These are phyloP conservation scores for Sporobolomyces roseus DNA, from an alignment of 768 basidiomycete genomes.

Conservation along the genomic window DNA sequence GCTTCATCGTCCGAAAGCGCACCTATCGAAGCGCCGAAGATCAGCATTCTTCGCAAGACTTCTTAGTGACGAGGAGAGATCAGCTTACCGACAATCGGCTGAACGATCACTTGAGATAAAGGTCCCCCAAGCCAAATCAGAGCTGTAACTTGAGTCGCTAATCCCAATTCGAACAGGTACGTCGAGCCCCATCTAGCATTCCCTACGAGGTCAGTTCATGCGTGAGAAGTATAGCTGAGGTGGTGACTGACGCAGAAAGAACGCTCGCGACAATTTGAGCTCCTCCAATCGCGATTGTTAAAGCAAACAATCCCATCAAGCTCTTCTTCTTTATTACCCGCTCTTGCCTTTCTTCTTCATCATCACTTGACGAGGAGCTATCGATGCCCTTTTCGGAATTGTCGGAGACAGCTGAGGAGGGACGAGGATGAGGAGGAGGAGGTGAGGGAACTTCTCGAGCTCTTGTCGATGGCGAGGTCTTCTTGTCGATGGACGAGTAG, in stretches of 20 bases:
- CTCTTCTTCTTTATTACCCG: neutral
- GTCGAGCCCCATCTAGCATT: slow-evolving; percentile 81
- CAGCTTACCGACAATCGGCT: slow-evolving; percentile 81
- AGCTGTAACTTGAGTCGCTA: slow-evolving; percentile 84
- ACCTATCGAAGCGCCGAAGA: slow-evolving; percentile 53
- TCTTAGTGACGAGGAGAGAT: neutral
- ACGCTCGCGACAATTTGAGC: slow-evolving; percentile 15
- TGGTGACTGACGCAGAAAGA: neutral
- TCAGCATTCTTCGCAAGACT: too few relatives aligned
- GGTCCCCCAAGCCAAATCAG: slow-evolving; percentile 89
- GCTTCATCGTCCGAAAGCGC: slow-evolving; percentile 96
- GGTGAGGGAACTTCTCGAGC: neutral
- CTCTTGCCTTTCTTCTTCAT: neutral
- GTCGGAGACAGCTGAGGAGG: neutral
- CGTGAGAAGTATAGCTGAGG: neutral
- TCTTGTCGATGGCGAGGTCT: neutral
- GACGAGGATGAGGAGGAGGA: neutral
- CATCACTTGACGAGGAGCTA: neutral
- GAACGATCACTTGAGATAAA: slow-evolving; percentile 90
- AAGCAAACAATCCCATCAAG: neutral
- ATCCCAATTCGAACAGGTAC: slow-evolving; percentile 71
- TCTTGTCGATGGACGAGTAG: too few relatives aligned
- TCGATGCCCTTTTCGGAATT: neutral
- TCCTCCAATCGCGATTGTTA: slow-evolving; percentile 9
- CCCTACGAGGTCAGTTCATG: neutral